Base-by-base conservation (phyloP, 1,284 basidiomycete species). In the Sanghuangporus weigelae region DNA sequence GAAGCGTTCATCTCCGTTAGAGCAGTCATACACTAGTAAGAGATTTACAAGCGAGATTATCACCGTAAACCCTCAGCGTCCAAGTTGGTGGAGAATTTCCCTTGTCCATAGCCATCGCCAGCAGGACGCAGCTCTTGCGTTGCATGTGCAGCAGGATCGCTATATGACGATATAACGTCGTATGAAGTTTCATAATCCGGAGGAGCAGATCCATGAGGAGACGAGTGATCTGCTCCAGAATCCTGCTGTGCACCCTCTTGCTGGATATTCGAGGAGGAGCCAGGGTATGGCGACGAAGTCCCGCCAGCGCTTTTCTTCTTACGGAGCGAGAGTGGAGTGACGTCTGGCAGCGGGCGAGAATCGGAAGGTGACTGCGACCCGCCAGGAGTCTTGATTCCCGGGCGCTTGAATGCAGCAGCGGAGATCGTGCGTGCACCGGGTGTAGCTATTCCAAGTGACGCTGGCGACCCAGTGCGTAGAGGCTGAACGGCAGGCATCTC, bases 401-500 rank as follows among this genome's bases (percentile, higher is more conserved):
- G 81, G n/a, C 87, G 77, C 70, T 82, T 82, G 75, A 92, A 92
- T 23, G 89, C 89, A 7, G 88, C 86, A 0, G 89, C 89, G 1
- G 87, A 84, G 62, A 92, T 90, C 49, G 83, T 92, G 40, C 85
- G 80, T 12, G 76, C 64, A 7, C 77, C 79, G 14, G 70, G 64
- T 55, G 73, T 70, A 31, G 59, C 64, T 57, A 54, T 69, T 23
- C 48, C 68, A 60, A 38, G 70, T 61, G 66, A 76, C 12, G 63
- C 59, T 8, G 63, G 69, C 1, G 77, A 76, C 3, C 76, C 72
- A 23, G 73, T 73, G 0, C 78, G 79, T 19, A 57, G 44, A 38
- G 56, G 31, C 67, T 65, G 23, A 14, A 46, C 49, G 38, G 50
- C 51, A 5, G 69, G 63, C 53, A 62, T 63, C 38, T 68, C 68